phyloP scores from a whole-genome alignment of 2,329 filamentous ascomycete species.

The Cytospora schulzeri region DNA sequence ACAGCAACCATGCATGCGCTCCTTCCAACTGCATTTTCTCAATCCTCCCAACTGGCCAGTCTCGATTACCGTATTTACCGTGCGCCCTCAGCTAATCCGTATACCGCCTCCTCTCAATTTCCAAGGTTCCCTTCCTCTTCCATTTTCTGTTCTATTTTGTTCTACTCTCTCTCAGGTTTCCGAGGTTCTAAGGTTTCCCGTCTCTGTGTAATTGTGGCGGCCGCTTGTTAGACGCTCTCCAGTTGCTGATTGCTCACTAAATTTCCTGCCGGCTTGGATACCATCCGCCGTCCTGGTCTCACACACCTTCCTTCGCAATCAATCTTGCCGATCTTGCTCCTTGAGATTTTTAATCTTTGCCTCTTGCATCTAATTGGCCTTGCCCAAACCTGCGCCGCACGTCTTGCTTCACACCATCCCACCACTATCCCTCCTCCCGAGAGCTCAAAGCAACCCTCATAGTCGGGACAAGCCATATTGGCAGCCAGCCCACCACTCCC shows the following conservation, averaged over 20 bases:
- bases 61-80: too few species aligned
- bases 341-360: not conserved
- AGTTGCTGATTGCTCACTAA: not conserved
- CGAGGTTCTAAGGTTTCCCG: too few species aligned
- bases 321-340: not conserved
- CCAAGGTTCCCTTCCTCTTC: not conserved
- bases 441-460: slow-evolving; percentile 2
- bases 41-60: not conserved
- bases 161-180: too few species aligned
- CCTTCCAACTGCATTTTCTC: not conserved
- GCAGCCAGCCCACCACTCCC: slow-evolving; percentile 4
- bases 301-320: slow-evolving; percentile 2
- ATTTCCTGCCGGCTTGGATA: not conserved
- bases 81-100: too few species aligned
- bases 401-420: slow-evolving; percentile 4
- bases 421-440: not conserved
- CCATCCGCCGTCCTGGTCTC: not conserved
- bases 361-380: not conserved
- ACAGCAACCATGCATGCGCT: too few species aligned
- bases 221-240: slow-evolving; percentile 10
- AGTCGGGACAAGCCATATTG: not conserved
- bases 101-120: not conserved
- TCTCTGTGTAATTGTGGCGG: slow-evolving; percentile 10
- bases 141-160: not conserved
- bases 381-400: slow-evolving; percentile 13